These are phyloP conservation scores for Hysterium pulicare DNA, from an alignment of 2,329 filamentous ascomycete genomes.

Conservation along the genomic window DNA sequence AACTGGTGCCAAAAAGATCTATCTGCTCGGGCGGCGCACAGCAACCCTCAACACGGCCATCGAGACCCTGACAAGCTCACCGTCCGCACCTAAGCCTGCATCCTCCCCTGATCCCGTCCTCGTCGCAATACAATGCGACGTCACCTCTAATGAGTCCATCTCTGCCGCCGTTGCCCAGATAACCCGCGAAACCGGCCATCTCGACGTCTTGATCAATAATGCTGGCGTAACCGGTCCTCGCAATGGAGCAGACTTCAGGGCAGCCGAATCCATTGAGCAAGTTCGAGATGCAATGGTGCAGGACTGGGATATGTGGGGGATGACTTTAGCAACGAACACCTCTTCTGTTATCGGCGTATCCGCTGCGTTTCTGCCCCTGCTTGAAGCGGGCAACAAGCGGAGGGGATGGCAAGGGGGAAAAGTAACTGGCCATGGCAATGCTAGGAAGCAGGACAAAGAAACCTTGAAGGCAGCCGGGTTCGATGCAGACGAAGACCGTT, in stretches of 20 bases:
- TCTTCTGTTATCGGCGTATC: constrained; percentile 43
- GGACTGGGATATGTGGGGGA: constrained; percentile 31
- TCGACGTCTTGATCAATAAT: constrained; percentile 54
- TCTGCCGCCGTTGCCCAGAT: constrained; percentile 41
- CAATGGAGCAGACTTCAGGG: constrained; percentile 40
- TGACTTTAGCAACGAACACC: constrained; percentile 43
- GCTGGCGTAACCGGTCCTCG: constrained; percentile 47
- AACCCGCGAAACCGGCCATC: constrained; percentile 41
- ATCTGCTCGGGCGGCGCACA: constrained; percentile 44
- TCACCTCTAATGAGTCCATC: constrained; percentile 42
- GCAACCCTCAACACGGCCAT: constrained; percentile 42
- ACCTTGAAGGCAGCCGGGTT: constrained; percentile 15
- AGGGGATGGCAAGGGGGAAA: constrained; percentile 37
- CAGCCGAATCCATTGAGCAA: constrained; percentile 43
- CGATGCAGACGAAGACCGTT: constrained; percentile 34
- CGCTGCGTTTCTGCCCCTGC: constrained; percentile 45
- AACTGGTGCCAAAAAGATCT: constrained; percentile 42
- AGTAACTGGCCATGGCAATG: constrained; percentile 19
- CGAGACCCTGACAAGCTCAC: constrained; percentile 28
- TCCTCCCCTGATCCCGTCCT: constrained; percentile 21
- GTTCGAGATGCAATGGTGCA: constrained; percentile 41
- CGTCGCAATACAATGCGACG: constrained; percentile 42
- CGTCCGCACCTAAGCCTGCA: constrained; percentile 18
- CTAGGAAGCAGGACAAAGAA: constrained; percentile 21
- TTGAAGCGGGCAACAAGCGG: constrained; percentile 44